These are phyloP conservation scores for Deuterostichococcus epilithicus DNA, from an alignment of 139 green algal genomes.

Conservation along the genomic window DNA sequence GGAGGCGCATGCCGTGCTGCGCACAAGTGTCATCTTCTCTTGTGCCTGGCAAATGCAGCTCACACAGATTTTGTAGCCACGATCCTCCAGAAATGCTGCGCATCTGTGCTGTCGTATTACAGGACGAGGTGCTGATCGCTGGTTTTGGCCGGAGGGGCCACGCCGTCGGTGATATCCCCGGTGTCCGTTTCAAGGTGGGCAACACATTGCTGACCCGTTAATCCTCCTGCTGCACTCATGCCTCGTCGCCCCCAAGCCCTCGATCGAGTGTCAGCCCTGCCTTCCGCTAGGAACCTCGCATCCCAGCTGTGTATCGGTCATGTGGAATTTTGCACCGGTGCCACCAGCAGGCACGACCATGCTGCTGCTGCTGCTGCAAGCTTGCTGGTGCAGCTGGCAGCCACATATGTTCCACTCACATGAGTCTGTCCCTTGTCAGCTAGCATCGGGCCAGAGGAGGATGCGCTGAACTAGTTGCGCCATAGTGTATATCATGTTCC, in stretches of 20 bases:
- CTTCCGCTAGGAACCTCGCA: too few species aligned
- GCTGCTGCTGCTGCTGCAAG: too few species aligned
- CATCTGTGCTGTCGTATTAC: conserved; percentile 10
- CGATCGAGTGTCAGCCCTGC: too few species aligned
- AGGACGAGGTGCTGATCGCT: conserved; percentile 98
- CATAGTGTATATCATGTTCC: not conserved
- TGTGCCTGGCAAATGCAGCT: not conserved
- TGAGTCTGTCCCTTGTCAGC: too few species aligned
- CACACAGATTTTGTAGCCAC: not conserved
- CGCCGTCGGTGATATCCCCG: conserved; percentile 99
- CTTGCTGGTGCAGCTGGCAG: too few species aligned
- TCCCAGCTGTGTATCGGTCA: too few species aligned
- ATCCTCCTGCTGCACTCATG: not conserved
- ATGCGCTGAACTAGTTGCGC: too few species aligned
- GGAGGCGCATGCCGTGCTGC: not conserved
- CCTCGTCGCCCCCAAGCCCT: too few species aligned
- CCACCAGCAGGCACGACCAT: too few species aligned
- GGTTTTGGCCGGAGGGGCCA: conserved; percentile 97
- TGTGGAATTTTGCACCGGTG: too few species aligned
- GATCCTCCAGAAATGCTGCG: not conserved
- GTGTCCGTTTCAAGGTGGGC: conserved; percentile 98
- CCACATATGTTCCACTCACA: too few species aligned
- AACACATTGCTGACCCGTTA: not conserved
- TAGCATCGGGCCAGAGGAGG: too few species aligned
- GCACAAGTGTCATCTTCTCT: not conserved